Base-by-base conservation (phyloP, 345 rosid species). In the Populus simonii region DNA sequence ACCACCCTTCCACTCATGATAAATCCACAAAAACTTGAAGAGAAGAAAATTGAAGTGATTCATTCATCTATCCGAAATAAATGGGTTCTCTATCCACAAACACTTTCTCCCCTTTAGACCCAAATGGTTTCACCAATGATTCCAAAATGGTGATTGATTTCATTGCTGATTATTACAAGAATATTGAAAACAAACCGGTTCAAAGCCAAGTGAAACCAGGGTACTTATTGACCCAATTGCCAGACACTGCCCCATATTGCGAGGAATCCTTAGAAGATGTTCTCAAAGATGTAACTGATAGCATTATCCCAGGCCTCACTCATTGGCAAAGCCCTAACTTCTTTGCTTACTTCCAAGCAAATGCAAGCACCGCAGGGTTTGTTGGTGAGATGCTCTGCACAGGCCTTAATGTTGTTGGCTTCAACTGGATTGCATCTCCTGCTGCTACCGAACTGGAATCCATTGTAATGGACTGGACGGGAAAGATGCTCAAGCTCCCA, bases 261-360 rank as follows among this genome's bases (percentile, higher is more conserved):
- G 65, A 80, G 8, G 87, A 79, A 5, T 27, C 87, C 1, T 23
- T 84, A 0, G 74, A 84, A 15, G 31, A 75, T 1, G 81, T 84
- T 27, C 69, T 80, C 6, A 61, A 84, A 31, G 83, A 84, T 62
- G 75, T 84, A 23, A 31, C 20, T 0, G 76, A 81, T 17, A n/a
- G 22, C 22, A 69, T 76, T 5, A 39, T 59, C 8, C 77, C 88
- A 0, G 85, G 85, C 8, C 25, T 85, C 4, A 85, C 85, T 25
- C 88, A 82, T 23, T 85, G 88, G 88, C 85, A 74, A 49, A 82
- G 84, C 41, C 85, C 85, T 0, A 80, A 43, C 20, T 80, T 71
- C 79, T 82, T 85, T 29, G 82, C 70, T 12, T 85, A 73, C 27
- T 85, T 82, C 74, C 85, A 57, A 10, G 74, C 82, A 57, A 82